phyloP scores from a whole-genome alignment of 2,329 filamentous ascomycete genomes.

The Fusarium solani-melongenae region DNA sequence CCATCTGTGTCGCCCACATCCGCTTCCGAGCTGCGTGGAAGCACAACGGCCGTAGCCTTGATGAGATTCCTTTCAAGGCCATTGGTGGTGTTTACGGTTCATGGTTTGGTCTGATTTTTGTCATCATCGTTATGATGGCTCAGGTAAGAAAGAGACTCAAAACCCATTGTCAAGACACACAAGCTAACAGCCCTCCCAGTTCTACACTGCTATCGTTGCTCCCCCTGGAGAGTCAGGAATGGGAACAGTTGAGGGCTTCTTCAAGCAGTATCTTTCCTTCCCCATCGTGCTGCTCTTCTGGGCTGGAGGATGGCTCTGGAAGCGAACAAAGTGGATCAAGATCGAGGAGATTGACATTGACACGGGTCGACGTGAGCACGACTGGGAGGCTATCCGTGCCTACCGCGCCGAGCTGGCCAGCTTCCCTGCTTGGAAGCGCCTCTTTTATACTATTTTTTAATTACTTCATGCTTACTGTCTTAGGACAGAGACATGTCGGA shows the following conservation, averaged over 20 bases:
- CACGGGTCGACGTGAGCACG: constrained; percentile 70
- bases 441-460: constrained; percentile 27
- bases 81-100: constrained; percentile 72
- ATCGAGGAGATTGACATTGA: constrained; percentile 74
- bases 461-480: background rate
- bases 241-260: constrained; percentile 61
- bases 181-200: constrained; percentile 3
- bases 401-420: constrained; percentile 59
- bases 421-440: constrained; percentile 60
- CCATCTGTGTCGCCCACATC: constrained; percentile 71
- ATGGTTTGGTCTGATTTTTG: constrained; percentile 70
- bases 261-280: constrained; percentile 64
- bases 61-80: constrained; percentile 73
- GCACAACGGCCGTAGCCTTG: constrained; percentile 66
- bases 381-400: constrained; percentile 70
- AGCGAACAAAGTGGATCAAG: constrained; percentile 69
- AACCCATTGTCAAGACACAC: rapidly evolving
- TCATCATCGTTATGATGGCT: constrained; percentile 63
- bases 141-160: constrained; percentile 48
- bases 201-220: constrained; percentile 57
- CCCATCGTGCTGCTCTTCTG: constrained; percentile 67
- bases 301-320: constrained; percentile 70
- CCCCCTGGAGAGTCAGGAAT: constrained; percentile 48
- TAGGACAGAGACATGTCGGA: background rate
- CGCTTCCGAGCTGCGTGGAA: constrained; percentile 73